Evolutionary conservation across 2,329 filamentous ascomycete species (phyloP).

Genomic region (Colletotrichum costaricense): DNA sequence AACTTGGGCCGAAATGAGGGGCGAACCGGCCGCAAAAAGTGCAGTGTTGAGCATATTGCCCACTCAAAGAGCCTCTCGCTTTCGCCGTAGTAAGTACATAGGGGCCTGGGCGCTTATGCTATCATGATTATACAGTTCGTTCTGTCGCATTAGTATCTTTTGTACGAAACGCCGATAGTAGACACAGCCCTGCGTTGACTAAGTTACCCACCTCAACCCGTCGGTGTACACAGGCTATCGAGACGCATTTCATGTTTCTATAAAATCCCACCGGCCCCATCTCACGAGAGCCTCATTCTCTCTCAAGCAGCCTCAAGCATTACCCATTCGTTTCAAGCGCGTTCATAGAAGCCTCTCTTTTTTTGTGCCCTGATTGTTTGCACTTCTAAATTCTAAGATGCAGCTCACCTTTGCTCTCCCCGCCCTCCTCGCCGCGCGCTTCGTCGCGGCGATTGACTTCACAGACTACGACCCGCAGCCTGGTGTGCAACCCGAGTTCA

Average conservation of each 20-base stretch:
- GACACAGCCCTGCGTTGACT: not conserved
- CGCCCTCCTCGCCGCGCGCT: not conserved
- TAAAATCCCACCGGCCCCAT: not conserved
- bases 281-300: not conserved
- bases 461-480: conserved; percentile 17
- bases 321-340: no score
- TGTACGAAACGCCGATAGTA: not conserved
- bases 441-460: conserved; percentile 21
- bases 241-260: not conserved
- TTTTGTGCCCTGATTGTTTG: not conserved
- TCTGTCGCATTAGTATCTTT: no score
- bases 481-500: conserved; percentile 21
- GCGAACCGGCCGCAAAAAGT: not conserved
- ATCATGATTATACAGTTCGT: not conserved
- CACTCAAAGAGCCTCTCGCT: conserved; percentile 1
- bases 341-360: not conserved
- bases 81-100: not conserved
- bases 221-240: not conserved
- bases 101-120: not conserved
- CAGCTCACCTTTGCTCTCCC: not conserved
- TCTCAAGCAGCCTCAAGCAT: not conserved
- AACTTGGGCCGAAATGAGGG: not conserved
- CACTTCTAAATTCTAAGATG: not conserved
- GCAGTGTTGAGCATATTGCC: not conserved
- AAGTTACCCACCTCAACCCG: not conserved